Conservation (phyloP, 306 rosid species). For the Boehmeria nivea region DNA sequence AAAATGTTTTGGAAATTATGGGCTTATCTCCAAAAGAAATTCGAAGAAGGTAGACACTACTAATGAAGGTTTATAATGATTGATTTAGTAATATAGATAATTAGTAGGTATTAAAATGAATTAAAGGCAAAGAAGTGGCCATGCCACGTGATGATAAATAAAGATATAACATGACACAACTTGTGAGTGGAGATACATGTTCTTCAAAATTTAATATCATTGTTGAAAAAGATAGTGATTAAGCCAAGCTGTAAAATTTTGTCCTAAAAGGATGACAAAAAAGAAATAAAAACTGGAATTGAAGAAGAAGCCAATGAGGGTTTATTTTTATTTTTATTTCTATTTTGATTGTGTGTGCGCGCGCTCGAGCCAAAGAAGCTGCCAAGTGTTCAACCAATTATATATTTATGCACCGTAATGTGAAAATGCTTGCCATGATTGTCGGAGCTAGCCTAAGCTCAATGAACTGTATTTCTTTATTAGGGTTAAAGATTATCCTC, state of each 20-base stretch:
- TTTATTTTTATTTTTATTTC: not conserved
- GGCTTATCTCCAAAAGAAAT: too few species aligned
- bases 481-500: too few species aligned
- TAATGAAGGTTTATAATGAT: too few species aligned
- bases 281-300: not conserved
- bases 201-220: not conserved
- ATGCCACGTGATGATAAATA: constrained; percentile 13
- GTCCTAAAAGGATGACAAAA: not conserved
- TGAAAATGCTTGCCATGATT: constrained; percentile 56
- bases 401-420: constrained; percentile 16
- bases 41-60: too few species aligned
- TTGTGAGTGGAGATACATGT: constrained; percentile 26
- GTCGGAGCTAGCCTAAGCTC: constrained; percentile 34
- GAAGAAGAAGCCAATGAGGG: constrained; percentile 19
- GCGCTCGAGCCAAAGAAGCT: constrained; percentile 12
- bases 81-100: not conserved
- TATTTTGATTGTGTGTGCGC: too few species aligned
- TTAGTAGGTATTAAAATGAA: not conserved
- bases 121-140: constrained; percentile 7
- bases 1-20: too few species aligned
- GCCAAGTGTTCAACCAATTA: constrained; percentile 37
- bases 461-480: constrained; percentile 9
- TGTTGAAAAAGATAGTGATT: constrained; percentile 19
- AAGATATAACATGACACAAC: not conserved
- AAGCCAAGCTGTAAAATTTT: constrained; percentile 40